Percentiles rank a stretch among this genome's conserved stretches.
These are phyloP conservation scores for Chalciporus pseudorubinellus DNA, from an alignment of 768 basidiomycete genomes.

Conservation along the genomic window DNA sequence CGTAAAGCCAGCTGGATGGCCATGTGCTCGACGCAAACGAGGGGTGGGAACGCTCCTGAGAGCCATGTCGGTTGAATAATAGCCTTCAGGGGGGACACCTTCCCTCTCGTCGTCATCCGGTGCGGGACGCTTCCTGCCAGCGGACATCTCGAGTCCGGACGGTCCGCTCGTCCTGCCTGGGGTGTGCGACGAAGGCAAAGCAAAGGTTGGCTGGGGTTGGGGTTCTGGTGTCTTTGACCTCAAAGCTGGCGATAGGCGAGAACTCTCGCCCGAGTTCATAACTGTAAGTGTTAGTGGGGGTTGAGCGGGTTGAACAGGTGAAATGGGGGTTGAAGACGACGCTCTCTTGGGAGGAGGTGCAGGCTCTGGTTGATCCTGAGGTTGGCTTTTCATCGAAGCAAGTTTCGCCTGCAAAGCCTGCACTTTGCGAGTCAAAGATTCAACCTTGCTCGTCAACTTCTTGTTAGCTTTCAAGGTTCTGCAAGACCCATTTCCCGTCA, in stretches of 20 bases:
- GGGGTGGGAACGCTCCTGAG: slow-evolving; percentile 48
- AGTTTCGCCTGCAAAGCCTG: slow-evolving; percentile 70
- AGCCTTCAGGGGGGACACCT: slow-evolving; percentile 65
- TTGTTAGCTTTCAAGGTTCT: slow-evolving; percentile 82
- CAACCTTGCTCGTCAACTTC: slow-evolving; percentile 67
- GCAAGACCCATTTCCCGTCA: slow-evolving; percentile 6
- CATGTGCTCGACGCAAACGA: slow-evolving; percentile 57
- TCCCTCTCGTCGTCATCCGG: slow-evolving; percentile 74
- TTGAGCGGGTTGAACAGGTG: slow-evolving; percentile 15
- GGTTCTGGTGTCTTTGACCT: slow-evolving; percentile 57
- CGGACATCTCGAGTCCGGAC: slow-evolving; percentile 36
- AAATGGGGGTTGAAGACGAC: slow-evolving; percentile 10
- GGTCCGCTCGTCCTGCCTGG: slow-evolving; percentile 40
- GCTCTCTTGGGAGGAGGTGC: slow-evolving; percentile 8
- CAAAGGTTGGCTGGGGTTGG: slow-evolving; percentile 11
- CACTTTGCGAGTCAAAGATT: slow-evolving; percentile 68
- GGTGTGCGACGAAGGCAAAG: slow-evolving; percentile 42
- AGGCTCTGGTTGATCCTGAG: slow-evolving; percentile 14
- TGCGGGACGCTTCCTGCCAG: slow-evolving; percentile 68
- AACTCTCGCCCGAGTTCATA: slow-evolving; percentile 27
- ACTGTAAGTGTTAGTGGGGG: neutral
- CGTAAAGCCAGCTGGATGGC: slow-evolving; percentile 67
- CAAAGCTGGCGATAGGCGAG: slow-evolving; percentile 42
- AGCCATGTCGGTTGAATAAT: slow-evolving; percentile 41
- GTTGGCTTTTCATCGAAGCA: slow-evolving; percentile 47